Base-by-base conservation (phyloP, 1,139 yeast species). In the Protomyces lactucae-debilis region DNA sequence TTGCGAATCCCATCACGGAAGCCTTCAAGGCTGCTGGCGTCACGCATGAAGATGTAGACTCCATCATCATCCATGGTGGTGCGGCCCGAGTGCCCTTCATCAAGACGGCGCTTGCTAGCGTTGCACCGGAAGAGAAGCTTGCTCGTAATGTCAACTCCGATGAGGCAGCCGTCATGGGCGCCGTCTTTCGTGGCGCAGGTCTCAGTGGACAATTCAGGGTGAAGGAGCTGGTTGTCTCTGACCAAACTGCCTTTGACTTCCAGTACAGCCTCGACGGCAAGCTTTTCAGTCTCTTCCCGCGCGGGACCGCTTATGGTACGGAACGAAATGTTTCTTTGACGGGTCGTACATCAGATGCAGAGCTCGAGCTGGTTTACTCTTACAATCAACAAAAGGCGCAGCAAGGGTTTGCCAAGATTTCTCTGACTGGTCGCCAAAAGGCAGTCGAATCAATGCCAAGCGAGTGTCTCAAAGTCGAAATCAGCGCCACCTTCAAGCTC, bases 101-200 rank as follows among this genome's bases (percentile, higher is more conserved):
- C 61, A 95, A 90, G 74, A 72, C 77, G 4, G 74, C 81, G 3
- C 78, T 87, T 55, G 69, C 71, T 23, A 67, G 68, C 6, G 63
- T 70, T 1, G 77, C 86, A 52, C 86, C 86, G 1, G 78, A 80
- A 64, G 68, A 67, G n/a, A 72, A 72, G 53, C 79, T 95, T 59
- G 82, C 96, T n/a, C 91, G 87, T 74, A 89, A 87, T 65, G 96
- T 95, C 59, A 93, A 93, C 74, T 95, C 99, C 0, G 99, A 93
- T 76, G 99, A 93, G 76, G 85, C 97, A 67, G 91, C 90, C 66
- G 96, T 91, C 14, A 80, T 89, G 72, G 99, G 99, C 64, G 85
- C 95, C 4, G 85, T 97, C 14, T 78, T 88, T 57, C 82, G 91
- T 68, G 99, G 95, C 14, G 87, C 91, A 61, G 82, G 80, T 18